Base-by-base conservation (phyloP, 202 grass and related monocot genomes). In the Schoenoplectus tabernaemontani region DNA sequence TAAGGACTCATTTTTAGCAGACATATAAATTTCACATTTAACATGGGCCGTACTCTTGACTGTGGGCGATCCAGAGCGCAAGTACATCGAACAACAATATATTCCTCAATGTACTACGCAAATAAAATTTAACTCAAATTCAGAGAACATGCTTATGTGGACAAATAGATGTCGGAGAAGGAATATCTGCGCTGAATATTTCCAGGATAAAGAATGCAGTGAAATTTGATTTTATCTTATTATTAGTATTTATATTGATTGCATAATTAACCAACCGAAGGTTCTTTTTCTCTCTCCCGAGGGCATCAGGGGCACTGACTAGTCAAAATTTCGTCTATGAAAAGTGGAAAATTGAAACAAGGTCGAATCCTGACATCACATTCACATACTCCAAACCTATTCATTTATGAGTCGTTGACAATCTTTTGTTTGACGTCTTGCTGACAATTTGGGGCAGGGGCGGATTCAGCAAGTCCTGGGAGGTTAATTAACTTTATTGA, bases 291-390 rank as follows among this genome's bases (percentile, higher is more conserved):
- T 73, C 44, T 50, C 23, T 32, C n/a, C n/a, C n/a, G n/a, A n/a
- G n/a, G n/a, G n/a, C n/a, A n/a, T n/a, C n/a, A 30, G 12, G 23
- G 17, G 1, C 64, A 41, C 68, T 11, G 68, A 48, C 38, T 68
- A n/a, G n/a, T n/a, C n/a, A n/a, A n/a, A 67, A 64, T 56, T 16
- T 56, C 26, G 39, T 28, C 12, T 16, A 32, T 72, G 23, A 32
- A 11, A 72, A 23, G 43, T 50, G 68, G 43, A 72, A 50, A 2
- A 32, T 48, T 15, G 23, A 72, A 72, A 70, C 22, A 23, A 72
- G 22, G 68, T 72, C 42, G 20, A 30, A 30, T 72, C 22, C 23
- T 72, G 68, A 77, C 78, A 76, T 82, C n/a, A n/a, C n/a, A n/a
- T n/a, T n/a, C n/a, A n/a, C n/a, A n/a, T n/a, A n/a, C n/a, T n/a